phyloP scores from a whole-genome alignment of 768 basidiomycete genomes.

The Strobilomyces confusus region DNA sequence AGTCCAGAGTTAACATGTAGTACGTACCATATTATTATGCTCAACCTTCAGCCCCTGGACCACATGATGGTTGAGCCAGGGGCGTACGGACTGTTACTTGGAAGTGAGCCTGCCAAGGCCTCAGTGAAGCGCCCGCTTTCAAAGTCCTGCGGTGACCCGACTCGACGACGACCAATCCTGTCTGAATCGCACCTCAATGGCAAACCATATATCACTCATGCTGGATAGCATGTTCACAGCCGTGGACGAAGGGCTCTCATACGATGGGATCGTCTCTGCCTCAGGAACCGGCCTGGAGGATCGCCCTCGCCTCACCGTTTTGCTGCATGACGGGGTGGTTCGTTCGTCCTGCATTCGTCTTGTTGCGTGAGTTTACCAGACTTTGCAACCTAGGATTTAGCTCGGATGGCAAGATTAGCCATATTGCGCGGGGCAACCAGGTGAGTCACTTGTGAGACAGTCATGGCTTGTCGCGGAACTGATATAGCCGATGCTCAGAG shows the following conservation, averaged over 20 bases:
- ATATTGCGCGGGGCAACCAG: background rate
- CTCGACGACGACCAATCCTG: no score
- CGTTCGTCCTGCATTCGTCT: background rate
- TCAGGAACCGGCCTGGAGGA: background rate
- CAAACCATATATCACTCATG: background rate
- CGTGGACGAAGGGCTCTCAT: background rate
- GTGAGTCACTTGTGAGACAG: background rate
- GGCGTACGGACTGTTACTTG: no score
- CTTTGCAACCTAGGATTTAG: background rate
- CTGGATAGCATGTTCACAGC: background rate
- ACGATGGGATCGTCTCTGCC: background rate
- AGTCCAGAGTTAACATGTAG: no score
- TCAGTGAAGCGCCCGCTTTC: background rate
- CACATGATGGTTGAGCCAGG: no score
- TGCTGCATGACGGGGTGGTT: background rate
- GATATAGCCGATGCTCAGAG: background rate
- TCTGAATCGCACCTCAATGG: no score
- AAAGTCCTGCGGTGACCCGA: background rate
- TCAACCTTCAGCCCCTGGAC: no score
- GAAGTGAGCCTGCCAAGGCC: no score
- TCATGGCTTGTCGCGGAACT: background rate
- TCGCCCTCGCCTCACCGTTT: background rate
- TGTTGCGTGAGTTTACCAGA: background rate
- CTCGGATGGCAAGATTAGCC: background rate
- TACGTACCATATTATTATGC: no score